Evolutionary conservation across 352 stramenopile genomes (phyloP), one percentile per base, ranked within the genome.

Genomic region (Phytophthora hybrid): DNA sequence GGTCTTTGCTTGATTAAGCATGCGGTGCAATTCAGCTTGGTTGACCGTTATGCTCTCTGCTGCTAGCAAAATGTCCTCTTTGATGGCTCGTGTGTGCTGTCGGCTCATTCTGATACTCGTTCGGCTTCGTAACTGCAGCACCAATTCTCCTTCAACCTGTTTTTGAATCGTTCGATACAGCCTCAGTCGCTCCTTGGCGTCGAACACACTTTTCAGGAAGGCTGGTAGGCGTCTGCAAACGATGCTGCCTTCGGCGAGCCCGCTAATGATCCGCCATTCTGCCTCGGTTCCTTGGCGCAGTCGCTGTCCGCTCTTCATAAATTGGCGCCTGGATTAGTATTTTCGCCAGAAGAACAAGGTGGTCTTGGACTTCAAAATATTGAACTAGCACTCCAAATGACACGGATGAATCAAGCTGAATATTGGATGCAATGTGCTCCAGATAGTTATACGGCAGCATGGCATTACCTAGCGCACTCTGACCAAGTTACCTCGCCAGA

Each of bases 291-390:
- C n/a, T n/a, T n/a, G n/a, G n/a, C n/a, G n/a, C n/a, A n/a, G n/a
- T n/a, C n/a, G n/a, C n/a, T n/a, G n/a, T n/a, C n/a, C n/a, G n/a
- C n/a, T n/a, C n/a, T n/a, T n/a, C n/a, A n/a, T n/a, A n/a, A n/a
- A n/a, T n/a, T 13, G 23, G 34, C 34, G 8, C 34, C 34, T 41
- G 34, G 34, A 41, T 41, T 57, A 4, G 51, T 57, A 37, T 57
- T 57, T 21, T 19, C 51, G 3, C 16, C 51, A 16, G 51, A 57
- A 37, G 51, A 57, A 8, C 23, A 41, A 19, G 58, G 58, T 9
- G 58, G 58, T 1, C 21, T 64, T 29, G 58, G 58, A 8, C 44
- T 64, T 9, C 58, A 64, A 44, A 46, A 57, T 41, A 64, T 64
- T 9, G 58, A 14, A 23, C 2, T 32, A n/a, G 58, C 58, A 7